phyloP scores from a whole-genome alignment of 2,329 filamentous ascomycete genomes.

The Grosmannia huntii region DNA sequence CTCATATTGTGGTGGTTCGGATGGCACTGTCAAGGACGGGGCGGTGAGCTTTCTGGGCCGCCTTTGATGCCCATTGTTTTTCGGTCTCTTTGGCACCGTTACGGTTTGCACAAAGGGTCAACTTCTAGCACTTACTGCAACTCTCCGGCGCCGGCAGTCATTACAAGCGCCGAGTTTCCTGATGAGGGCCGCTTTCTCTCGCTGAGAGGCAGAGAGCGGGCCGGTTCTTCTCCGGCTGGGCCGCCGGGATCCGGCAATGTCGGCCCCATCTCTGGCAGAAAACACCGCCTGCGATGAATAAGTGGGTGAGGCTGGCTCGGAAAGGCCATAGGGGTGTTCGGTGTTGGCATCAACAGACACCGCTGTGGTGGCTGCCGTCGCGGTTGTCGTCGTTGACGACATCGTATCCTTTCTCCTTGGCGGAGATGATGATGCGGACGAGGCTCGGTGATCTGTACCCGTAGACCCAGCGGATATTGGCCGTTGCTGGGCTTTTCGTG shows the following conservation, averaged over 20 bases:
- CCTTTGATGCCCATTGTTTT: background rate
- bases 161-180: conserved; percentile 45
- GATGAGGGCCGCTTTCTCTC: conserved; percentile 46
- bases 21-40: conserved; percentile 31
- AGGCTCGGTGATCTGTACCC: conserved; percentile 10
- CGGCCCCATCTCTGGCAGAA: conserved; percentile 41
- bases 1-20: conserved; percentile 48
- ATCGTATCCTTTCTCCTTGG: conserved; percentile 34
- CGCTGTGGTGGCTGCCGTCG: conserved; percentile 32
- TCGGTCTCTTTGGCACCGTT: background rate
- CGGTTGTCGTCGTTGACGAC: conserved; percentile 40
- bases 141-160: conserved; percentile 42
- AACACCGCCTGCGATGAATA: conserved; percentile 37
- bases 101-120: background rate
- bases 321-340: conserved; percentile 35
- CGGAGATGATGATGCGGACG: conserved; percentile 17
- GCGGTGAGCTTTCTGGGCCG: background rate
- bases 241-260: conserved; percentile 39
- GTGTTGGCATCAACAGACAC: conserved; percentile 33
- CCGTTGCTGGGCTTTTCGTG: conserved; percentile 13
- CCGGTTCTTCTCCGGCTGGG: conserved; percentile 46
- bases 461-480: conserved; percentile 9
- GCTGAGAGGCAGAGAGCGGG: conserved; percentile 43
- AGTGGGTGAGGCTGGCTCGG: conserved; percentile 35
- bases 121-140: conserved; percentile 37